A percentile compares a stretch with the other conserved stretches of the same genome.
These are phyloP conservation scores for Colletotrichum paranaense DNA, from an alignment of 2,329 filamentous ascomycete genomes.

Conservation along the genomic window DNA sequence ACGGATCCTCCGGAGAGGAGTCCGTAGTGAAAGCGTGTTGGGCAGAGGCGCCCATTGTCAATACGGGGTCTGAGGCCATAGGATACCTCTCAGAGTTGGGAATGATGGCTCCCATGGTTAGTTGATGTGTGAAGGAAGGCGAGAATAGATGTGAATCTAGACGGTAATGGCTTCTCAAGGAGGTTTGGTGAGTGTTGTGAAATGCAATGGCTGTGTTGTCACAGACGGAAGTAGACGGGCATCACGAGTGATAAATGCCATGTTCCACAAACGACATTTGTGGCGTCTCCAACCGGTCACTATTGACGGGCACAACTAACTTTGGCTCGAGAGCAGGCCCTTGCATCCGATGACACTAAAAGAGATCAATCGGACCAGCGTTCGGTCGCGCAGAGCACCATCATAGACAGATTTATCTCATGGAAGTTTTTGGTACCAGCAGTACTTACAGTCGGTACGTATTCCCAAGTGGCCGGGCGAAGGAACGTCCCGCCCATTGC, in stretches of 20 bases:
- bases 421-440: neutral
- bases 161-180: neutral
- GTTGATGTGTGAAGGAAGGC: neutral
- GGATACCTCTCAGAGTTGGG: slow-evolving; percentile 21
- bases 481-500: slow-evolving; percentile 24
- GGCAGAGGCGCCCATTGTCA: slow-evolving; percentile 26
- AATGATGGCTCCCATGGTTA: slow-evolving; percentile 25
- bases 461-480: slow-evolving; percentile 7
- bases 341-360: slow-evolving; percentile 28
- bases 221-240: slow-evolving; percentile 3
- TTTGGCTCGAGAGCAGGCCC: slow-evolving; percentile 18
- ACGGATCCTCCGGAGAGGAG: slow-evolving; percentile 34
- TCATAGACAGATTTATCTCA: slow-evolving; percentile 4
- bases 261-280: slow-evolving; percentile 19
- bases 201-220: neutral
- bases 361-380: slow-evolving; percentile 28
- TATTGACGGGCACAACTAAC: slow-evolving; percentile 5
- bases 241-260: slow-evolving; percentile 23
- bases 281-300: slow-evolving; percentile 13
- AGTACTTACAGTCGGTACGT: slow-evolving; percentile 17
- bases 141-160: neutral
- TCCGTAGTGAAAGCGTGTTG: slow-evolving; percentile 34
- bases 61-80: neutral
- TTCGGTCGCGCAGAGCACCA: neutral
- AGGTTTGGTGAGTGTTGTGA: neutral